Evolutionary conservation across 352 stramenopile species (phyloP), one percentile per base, ranked within the genome.

Genomic region (Pythium rhizo-oryzae): DNA sequence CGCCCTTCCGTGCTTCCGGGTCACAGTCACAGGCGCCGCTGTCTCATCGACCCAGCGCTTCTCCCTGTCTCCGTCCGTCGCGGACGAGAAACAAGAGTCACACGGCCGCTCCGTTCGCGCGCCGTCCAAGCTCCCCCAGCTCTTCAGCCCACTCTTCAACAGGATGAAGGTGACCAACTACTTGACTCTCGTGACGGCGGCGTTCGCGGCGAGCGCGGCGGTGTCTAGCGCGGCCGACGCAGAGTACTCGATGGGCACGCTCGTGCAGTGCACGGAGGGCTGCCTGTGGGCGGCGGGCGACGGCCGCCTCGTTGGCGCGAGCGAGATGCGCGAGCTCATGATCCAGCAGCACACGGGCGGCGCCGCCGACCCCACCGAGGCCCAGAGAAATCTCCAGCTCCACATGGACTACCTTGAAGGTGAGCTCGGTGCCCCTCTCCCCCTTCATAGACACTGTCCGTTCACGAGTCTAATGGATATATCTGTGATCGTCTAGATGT

Each of bases 341-440:
- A 50, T 91, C 19, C 67, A 62, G 24, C 65, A 78, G 54, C 72
- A 80, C 51, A 68, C 73, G 33, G 28, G 63, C 43, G 71, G 75
- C 47, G 70, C 68, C 37, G 69, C 69, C 28, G 60, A 69, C 24
- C 21, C 60, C 28, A 51, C 13, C 7, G 47, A 30, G 3, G 63
- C 72, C 18, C 70, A 70, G 46, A 77, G 82, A 61, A 92, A 91
- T 61, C 68, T 93, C n/a, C 57, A 89, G 55, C 70, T 62, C 25
- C 85, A 94, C 76, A 92, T 94, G 78, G 72, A 77, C 51, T 94
- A 94, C 69, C 79, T 94, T 28, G 83, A 92, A 75, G 81, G 84
- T 93, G 57, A 43, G 60, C 8, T 51, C 6, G 44, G 19, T 15
- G 4, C 18, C 41, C 5, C 41, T n/a, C 15, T 8, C 41, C 21